These are phyloP conservation scores for Crepidotus variabilis DNA, from an alignment of 768 basidiomycete species.

Conservation along the genomic window DNA sequence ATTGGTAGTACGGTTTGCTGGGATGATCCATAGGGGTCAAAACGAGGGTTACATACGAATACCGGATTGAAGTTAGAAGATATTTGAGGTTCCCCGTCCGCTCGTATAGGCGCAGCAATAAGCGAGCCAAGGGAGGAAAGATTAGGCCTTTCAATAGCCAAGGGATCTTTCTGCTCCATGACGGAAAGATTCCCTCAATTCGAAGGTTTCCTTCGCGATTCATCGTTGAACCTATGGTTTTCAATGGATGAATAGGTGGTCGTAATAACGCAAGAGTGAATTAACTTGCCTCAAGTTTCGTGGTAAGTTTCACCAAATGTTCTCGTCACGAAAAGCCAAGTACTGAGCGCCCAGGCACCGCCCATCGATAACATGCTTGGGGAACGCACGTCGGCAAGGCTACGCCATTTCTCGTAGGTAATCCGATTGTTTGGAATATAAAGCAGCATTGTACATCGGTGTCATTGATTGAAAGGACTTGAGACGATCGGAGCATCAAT, in stretches of 20 bases:
- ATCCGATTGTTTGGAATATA: too few relatives aligned
- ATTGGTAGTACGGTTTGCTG: conserved; percentile 13
- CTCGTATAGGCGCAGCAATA: not conserved
- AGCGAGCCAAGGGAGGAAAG: conserved; percentile 4
- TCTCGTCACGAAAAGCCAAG: too few relatives aligned
- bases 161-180: conserved; percentile 3
- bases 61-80: conserved; percentile 10
- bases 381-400: too few relatives aligned
- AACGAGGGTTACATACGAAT: conserved; percentile 8
- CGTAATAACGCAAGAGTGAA: not conserved
- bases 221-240: not conserved
- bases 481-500: too few relatives aligned
- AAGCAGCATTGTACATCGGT: too few relatives aligned
- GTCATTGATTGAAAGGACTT: too few relatives aligned
- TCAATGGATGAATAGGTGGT: not conserved
- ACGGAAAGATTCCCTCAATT: conserved; percentile 1
- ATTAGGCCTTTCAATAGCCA: conserved; percentile 5
- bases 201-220: not conserved
- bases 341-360: too few relatives aligned
- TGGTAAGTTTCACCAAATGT: too few relatives aligned
- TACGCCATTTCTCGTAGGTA: too few relatives aligned
- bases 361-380: too few relatives aligned
- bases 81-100: not conserved
- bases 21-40: conserved; percentile 9
- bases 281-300: too few relatives aligned